Base-by-base conservation (phyloP, 305 asterid genomes). In the Withania somnifera region DNA sequence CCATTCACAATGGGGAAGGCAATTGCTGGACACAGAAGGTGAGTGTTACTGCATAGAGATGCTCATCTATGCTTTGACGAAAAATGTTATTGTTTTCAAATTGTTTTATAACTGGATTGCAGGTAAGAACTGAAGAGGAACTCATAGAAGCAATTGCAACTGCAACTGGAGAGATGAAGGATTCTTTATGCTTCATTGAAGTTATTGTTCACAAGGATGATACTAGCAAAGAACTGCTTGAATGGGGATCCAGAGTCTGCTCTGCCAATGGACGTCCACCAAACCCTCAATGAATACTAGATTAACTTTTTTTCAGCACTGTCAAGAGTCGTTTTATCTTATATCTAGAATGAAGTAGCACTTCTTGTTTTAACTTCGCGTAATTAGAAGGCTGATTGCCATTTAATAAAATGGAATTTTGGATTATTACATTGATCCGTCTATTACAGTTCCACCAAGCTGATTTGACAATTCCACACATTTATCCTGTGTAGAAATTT, bases 181-280 rank as follows among this genome's bases (percentile, higher is more conserved):
- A 87, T 14, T 84, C 85, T 3, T 60, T 87, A 52, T 87, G 90
- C 84, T 87, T 87, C 85, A 87, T 87, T 24, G 90, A 87, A 80
- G 87, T 87, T 79, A 84, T 84, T 15, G 86, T 81, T 79, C 90
- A 87, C 88, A 87, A 68, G 73, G 90, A 87, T 45, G 90, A 87
- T 68, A 87, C 90, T 6, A 86, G 90, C 83, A 86, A 86, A 86
- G 90, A 86, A 84, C 82, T 88, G 42, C 86, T 88, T 42, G 90
- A 86, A 82, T 86, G 90, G 88, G 89, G 90, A 26, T 88, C 90
- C 30, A 82, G 90, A 60, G 90, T 86, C 32, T 69, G 79, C 7
- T 83, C 88, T 7, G 88, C 89, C 57, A 86, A 88, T 56, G 61
- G 90, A 78, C 87, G 89, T 69, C 82, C 87, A 11, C 90, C 89